Conservation (phyloP, 257 asterid genomes). For the Solanum neorickii region DNA sequence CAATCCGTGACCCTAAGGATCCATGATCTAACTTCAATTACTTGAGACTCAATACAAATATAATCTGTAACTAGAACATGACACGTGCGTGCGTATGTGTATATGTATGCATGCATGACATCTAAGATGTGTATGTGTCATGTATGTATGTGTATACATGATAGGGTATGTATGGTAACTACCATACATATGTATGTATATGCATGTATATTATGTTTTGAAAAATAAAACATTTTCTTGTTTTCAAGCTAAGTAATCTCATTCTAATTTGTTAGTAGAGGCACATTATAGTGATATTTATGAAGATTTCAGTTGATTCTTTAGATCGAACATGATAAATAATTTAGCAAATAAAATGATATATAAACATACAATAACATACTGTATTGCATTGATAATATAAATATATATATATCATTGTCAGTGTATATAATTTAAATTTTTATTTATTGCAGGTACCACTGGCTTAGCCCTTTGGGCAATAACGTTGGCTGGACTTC, state of each 20-base stretch:
- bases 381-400: not conserved
- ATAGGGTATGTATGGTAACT: not conserved
- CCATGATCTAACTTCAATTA: not conserved
- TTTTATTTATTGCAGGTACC: conserved; percentile 22
- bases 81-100: too few species aligned
- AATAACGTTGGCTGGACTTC: conserved; percentile 50
- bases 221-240: not conserved
- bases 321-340: not conserved
- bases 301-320: not conserved
- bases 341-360: too few species aligned
- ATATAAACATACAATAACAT: not conserved
- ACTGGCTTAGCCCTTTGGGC: conserved; percentile 96
- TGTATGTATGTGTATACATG: not conserved
- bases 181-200: too few species aligned
- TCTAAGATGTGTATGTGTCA: not conserved
- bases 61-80: not conserved
- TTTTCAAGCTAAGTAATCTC: not conserved
- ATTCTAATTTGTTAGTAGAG: not conserved
- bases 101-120: not conserved
- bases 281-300: not conserved
- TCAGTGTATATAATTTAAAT: too few species aligned
- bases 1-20: not conserved
- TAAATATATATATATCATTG: not conserved
- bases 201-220: not conserved
- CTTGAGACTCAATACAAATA: not conserved